Base-by-base conservation (phyloP, 495 filamentous ascomycete genomes). In the Daldinia bambusicola region DNA sequence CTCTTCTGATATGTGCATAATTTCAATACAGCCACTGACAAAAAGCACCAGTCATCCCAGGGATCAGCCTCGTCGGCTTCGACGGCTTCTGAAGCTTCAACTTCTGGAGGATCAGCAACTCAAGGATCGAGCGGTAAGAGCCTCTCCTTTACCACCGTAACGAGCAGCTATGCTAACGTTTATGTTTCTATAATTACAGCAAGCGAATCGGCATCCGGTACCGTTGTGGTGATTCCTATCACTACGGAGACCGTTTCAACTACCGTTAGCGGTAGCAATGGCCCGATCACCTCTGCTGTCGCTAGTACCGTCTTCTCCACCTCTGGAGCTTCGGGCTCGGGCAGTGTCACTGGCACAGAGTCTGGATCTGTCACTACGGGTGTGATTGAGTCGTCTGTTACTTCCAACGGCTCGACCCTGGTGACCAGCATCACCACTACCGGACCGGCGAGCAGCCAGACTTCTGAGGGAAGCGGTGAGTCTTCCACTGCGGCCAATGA, bases 361-460 rank as follows among this genome's bases (percentile, higher is more conserved):
- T 74, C 74, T 22, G 72, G 51, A 66, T 75, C 66, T 63, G 61
- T 67, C 32, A 75, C 63, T 8, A 67, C 69, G 18, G 64, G 48
- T 26, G 73, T 67, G 43, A 75, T 71, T 7, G 62, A 70, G 66
- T 70, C 76, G 13, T 55, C 76, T 20, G 63, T 78, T 57, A 79
- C 79, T 40, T 74, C 79, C 40, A 72, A 75, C 60, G 76, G 65
- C 38, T 82, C 75, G 40, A 82, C 81, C 10, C 63, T 74, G 41
- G 71, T 63, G 52, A 63, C 70, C 22, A 75, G 67, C 31, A 38
- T 70, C 38, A 71, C 72, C 10, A 43, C 67, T 40, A 79, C 78
- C n/a, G 77, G 60, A 36, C 43, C 66, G 40, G 65, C 67, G 22
- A 67, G 66, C 43, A 72, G 57, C 52, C 12, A 51, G 4, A 55